These are phyloP conservation scores for Podaxis pistillaris DNA, from an alignment of 768 basidiomycete genomes.

Conservation along the genomic window DNA sequence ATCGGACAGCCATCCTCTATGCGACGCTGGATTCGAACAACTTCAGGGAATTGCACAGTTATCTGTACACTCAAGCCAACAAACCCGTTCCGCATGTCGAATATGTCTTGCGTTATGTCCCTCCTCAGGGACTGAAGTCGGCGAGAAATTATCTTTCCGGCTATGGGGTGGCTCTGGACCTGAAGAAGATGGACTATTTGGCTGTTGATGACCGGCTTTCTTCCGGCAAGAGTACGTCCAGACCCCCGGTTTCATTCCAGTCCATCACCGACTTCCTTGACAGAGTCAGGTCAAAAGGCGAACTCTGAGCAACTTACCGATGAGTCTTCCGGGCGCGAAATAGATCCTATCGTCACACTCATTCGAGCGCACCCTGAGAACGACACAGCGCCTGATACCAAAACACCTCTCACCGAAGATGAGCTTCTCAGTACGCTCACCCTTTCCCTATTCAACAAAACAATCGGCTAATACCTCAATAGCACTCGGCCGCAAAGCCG, in stretches of 20 bases:
- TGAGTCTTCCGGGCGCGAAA: constrained; percentile 20
- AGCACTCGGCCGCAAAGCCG: constrained; percentile 72
- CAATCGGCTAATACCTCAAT: constrained; percentile 7
- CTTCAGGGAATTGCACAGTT: constrained; percentile 68
- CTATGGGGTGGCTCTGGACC: constrained; percentile 87
- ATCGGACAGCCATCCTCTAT: constrained; percentile 76
- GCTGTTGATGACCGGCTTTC: constrained; percentile 82
- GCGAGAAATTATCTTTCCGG: constrained; percentile 64
- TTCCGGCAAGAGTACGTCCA: constrained; percentile 20
- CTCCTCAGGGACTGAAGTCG: constrained; percentile 30
- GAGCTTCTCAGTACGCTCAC: constrained; percentile 52
- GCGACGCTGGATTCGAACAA: constrained; percentile 61
- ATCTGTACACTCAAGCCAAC: constrained; percentile 52
- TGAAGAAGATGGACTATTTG: constrained; percentile 98
- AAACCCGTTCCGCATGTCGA: constrained; percentile 49
- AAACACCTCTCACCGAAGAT: constrained; percentile 43
- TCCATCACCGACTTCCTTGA: not conserved
- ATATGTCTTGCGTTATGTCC: constrained; percentile 75
- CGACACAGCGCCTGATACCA: constrained; percentile 33
- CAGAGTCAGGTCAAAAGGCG: constrained; percentile 12
- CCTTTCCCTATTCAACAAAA: not conserved
- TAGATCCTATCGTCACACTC: constrained; percentile 37
- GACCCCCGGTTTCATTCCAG: not conserved
- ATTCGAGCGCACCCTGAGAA: constrained; percentile 42
- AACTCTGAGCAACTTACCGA: constrained; percentile 22